These are phyloP conservation scores for Triticum urartu DNA, from an alignment of 176 grass and related monocot genomes.

Conservation along the genomic window DNA sequence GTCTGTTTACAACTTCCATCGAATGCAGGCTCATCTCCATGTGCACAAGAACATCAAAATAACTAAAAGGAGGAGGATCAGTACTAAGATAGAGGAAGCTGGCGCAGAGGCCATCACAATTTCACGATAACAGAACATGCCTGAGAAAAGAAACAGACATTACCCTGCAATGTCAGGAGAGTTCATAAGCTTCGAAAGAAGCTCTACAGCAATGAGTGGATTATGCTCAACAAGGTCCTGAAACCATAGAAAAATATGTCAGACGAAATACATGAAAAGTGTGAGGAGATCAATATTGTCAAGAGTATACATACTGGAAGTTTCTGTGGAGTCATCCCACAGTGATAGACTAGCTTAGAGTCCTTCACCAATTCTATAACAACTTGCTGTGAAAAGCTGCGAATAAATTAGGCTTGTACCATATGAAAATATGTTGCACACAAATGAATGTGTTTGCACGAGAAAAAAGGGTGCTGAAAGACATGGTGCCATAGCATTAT, in stretches of 20 bases:
- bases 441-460: neutral
- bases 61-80: conserved; percentile 46
- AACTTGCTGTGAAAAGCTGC: conserved; percentile 86
- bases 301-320: conserved; percentile 57
- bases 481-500: conserved; percentile 15
- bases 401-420: conserved; percentile 48
- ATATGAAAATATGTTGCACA: conserved; percentile 31
- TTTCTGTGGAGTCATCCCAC: conserved; percentile 81
- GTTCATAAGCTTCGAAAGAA: conserved; percentile 96
- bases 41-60: conserved; percentile 91
- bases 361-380: conserved; percentile 86
- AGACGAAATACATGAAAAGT: conserved; percentile 1
- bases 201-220: conserved; percentile 92
- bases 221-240: conserved; percentile 99
- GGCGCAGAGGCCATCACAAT: neutral
- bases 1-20: conserved; percentile 99
- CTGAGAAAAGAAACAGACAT: conserved; percentile 28
- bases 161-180: conserved; percentile 93
- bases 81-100: neutral
- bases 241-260: conserved; percentile 26
- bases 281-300: neutral
- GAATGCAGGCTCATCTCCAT: conserved; percentile 99
- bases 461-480: neutral
- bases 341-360: conserved; percentile 92
- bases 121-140: neutral